Evolutionary conservation across 441 rosid species (phyloP).

Genomic region (Gossypium davidsonii): DNA sequence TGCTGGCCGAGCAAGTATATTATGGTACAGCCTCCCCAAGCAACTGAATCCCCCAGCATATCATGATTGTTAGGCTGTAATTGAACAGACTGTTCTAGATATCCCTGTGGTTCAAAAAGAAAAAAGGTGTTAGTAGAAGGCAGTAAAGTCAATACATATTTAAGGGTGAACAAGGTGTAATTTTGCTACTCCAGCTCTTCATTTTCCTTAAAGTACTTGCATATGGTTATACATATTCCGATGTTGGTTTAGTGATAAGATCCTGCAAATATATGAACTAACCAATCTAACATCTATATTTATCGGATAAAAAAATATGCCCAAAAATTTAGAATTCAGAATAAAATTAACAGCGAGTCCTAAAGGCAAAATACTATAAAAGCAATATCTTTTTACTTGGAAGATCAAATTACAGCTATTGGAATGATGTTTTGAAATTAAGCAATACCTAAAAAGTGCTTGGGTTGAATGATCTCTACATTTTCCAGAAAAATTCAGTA

Average conservation of each 20-base stretch:
- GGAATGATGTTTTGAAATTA: background rate
- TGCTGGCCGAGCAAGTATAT: slow-evolving; percentile 97
- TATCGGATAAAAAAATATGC: background rate
- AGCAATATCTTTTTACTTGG: background rate
- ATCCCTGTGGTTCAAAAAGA: slow-evolving; percentile 54
- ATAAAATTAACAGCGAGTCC: background rate
- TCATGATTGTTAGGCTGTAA: slow-evolving; percentile 48
- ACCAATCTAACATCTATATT: background rate
- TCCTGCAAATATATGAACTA: background rate
- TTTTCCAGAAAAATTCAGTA: background rate
- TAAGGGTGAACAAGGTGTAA: background rate
- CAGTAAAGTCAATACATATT: background rate
- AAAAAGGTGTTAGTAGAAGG: background rate
- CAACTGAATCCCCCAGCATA: slow-evolving; percentile 82
- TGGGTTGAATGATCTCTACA: background rate
- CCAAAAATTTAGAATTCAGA: background rate
- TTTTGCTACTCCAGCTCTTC: background rate
- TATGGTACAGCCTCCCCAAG: slow-evolving; percentile 99
- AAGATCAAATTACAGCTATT: background rate
- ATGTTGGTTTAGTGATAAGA: background rate
- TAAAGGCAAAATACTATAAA: background rate
- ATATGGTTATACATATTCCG: background rate
- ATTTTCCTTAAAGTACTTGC: background rate
- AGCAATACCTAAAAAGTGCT: background rate
- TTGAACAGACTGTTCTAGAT: slow-evolving; percentile 70